Base-by-base conservation (phyloP, 2,329 filamentous ascomycete genomes). In the Calonectria naviculata region DNA sequence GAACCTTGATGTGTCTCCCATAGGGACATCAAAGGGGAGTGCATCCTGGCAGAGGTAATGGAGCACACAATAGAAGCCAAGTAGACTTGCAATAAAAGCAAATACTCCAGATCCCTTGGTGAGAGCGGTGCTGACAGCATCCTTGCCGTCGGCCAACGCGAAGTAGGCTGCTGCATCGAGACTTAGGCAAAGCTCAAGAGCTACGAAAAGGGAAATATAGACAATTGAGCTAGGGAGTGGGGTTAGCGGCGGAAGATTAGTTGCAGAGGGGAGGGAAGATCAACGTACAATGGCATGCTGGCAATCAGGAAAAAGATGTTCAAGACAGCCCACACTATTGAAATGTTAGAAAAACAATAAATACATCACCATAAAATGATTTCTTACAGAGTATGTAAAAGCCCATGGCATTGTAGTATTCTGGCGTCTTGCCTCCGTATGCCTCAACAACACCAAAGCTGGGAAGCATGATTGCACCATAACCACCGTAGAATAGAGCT, bases 401-500 rank as follows among this genome's bases (percentile, higher is more conserved):
- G 1, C 79, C 79, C 8, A 80, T 66, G 2, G 79, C 78, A 29
- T 80, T 80, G 31, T 79, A 76, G 36, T 75, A 80, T 36, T 80
- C 74, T 1, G 77, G 61, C 2, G 77, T 78, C 8, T 72, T 67
- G 7, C 76, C 79, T 0, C 79, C 79, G 9, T 80, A 80, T 0
- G 78, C 71, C 1, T 78, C 78, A 2, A 74, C 62, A 15, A 80
- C 68, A 1, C 78, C 77, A 9, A 80, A 67, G 0, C 69, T 69
- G 1, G 78, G 79, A 1, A 78, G 74, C 12, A 80, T 49, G 6
- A 79, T 72, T 21, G 74, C 73, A 0, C 78, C 79, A 9, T 80
- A 80, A 1, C 76, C 78, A n/a, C 75, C 79, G 26, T 79, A 80
- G 60, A 79, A 80, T 17, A 79, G 71, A 0, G 72, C 79, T 80